Conservation (phyloP, 2,329 filamentous ascomycete species). For the Diplodia intermedia region DNA sequence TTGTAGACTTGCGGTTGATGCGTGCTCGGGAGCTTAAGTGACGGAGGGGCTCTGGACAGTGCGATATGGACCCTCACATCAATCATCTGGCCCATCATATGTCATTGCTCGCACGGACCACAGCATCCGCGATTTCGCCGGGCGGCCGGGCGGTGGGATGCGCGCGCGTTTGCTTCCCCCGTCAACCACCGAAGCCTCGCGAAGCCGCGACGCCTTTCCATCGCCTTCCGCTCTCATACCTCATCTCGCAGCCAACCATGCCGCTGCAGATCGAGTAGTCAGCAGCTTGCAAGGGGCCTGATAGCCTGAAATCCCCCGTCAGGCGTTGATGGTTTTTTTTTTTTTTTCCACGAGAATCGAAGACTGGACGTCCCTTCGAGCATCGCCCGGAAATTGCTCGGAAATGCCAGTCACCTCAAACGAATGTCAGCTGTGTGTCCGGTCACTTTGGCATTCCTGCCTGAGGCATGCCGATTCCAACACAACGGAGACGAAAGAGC, state of each 20-base stretch:
- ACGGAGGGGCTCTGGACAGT: constrained; percentile 4
- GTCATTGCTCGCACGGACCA: constrained; percentile 20
- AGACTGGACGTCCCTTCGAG: constrained; percentile 8
- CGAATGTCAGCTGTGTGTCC: neutral
- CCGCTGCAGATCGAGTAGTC: neutral
- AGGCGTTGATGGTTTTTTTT: neutral
- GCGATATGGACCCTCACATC: neutral
- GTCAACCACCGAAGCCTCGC: neutral
- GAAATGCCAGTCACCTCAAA: neutral
- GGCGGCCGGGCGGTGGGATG: neutral
- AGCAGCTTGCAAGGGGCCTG: neutral
- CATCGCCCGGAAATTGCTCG: neutral
- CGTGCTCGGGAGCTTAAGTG: constrained; percentile 2
- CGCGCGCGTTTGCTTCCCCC: neutral
- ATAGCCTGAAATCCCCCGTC: neutral
- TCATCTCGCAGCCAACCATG: constrained; percentile 10
- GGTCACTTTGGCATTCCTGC: neutral
- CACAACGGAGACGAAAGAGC: neutral
- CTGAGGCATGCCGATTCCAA: neutral
- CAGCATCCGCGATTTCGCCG: neutral
- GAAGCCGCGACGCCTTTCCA: constrained; percentile 9
- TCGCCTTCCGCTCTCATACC: constrained; percentile 24
- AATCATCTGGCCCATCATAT: constrained; percentile 13
- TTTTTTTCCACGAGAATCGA: neutral
- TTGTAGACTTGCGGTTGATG: neutral